phyloP scores from a whole-genome alignment of 768 basidiomycete species.

The Mycena latifolia region DNA sequence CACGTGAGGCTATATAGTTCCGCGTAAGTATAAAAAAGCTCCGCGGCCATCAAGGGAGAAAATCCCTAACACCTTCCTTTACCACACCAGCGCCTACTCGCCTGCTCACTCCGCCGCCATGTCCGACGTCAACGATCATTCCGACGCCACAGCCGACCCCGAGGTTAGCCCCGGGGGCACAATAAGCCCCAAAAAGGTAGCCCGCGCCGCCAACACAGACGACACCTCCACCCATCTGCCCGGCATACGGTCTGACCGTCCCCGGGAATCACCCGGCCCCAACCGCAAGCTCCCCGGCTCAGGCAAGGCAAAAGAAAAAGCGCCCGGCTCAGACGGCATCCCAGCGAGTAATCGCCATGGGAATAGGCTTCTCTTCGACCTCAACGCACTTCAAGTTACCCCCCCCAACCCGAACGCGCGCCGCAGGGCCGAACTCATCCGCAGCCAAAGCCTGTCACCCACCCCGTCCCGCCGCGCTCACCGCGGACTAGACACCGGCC shows the following conservation, averaged over 20 bases:
- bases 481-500: neutral
- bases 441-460: neutral
- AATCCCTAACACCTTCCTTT: neutral
- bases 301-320: neutral
- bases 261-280: neutral
- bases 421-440: neutral
- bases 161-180: too few species aligned
- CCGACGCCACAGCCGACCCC: neutral
- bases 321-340: neutral
- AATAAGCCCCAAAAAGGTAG: neutral
- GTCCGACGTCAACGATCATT: neutral
- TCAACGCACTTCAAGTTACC: neutral
- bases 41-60: too few species aligned
- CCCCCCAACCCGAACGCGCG: neutral
- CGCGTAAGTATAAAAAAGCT: too few species aligned
- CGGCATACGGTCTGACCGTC: neutral
- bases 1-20: too few species aligned
- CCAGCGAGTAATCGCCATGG: too few species aligned
- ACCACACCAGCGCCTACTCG: too few species aligned
- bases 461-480: neutral
- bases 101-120: neutral
- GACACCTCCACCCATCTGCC: neutral
- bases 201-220: neutral
- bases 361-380: too few species aligned
- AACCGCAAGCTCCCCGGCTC: constrained; percentile 1